Percentiles rank a stretch among this genome's conserved stretches.
These are phyloP conservation scores for Akanthomyces muscarius DNA, from an alignment of 2,329 filamentous ascomycete genomes.

Conservation along the genomic window DNA sequence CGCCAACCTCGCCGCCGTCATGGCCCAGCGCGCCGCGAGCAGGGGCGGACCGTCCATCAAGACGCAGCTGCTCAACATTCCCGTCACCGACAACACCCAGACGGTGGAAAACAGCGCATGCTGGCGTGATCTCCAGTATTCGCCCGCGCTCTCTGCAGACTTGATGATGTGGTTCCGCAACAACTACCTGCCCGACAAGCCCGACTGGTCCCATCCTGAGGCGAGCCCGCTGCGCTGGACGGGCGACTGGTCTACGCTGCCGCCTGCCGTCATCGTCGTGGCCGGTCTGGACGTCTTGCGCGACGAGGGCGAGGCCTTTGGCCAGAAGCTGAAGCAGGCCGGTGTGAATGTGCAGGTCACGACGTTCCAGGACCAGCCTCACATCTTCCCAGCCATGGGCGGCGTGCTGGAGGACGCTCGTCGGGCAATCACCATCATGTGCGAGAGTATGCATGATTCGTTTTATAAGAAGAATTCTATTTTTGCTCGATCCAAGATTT, in stretches of 20 bases:
- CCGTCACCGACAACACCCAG: constrained; percentile 56
- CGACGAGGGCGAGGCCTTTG: constrained; percentile 50
- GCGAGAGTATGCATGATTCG: constrained; percentile 24
- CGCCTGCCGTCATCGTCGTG: constrained; percentile 46
- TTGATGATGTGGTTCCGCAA: constrained; percentile 61
- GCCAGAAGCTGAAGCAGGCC: constrained; percentile 40
- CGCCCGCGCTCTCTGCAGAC: constrained; percentile 47
- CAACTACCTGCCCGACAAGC: constrained; percentile 49
- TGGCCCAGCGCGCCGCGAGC: constrained; percentile 2
- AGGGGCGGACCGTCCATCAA: constrained; percentile 20
- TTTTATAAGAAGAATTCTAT: not conserved
- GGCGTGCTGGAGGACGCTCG: constrained; percentile 48
- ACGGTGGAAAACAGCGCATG: constrained; percentile 34
- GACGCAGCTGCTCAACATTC: constrained; percentile 52
- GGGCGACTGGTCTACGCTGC: constrained; percentile 14
- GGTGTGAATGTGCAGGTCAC: constrained; percentile 47
- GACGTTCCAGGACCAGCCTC: constrained; percentile 52
- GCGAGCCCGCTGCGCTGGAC: constrained; percentile 39
- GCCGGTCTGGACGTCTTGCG: constrained; percentile 55
- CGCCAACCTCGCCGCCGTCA: constrained; percentile 17
- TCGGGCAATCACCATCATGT: constrained; percentile 44
- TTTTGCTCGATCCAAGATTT: not conserved
- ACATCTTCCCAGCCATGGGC: constrained; percentile 58
- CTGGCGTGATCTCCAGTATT: constrained; percentile 48
- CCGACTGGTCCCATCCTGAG: constrained; percentile 45